phyloP scores from a whole-genome alignment of 225 moss, liverwort and hornwort genomes.

The Thuidium tamariscinum region DNA sequence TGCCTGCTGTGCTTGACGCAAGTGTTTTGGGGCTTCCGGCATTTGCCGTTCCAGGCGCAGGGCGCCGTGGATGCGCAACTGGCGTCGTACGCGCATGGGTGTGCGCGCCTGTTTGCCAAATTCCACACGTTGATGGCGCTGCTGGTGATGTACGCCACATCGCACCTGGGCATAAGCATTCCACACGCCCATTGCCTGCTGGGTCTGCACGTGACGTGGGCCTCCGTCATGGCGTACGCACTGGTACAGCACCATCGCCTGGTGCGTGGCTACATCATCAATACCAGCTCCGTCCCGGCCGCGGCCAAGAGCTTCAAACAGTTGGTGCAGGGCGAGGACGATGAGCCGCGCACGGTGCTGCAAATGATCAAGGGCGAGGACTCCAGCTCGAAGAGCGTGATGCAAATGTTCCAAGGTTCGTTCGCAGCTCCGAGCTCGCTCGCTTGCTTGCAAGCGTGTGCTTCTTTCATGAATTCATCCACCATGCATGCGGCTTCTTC shows the following conservation, averaged over 20 bases:
- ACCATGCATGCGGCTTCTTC: neutral
- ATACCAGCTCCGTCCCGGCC: conserved; percentile 10
- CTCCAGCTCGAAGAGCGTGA: conserved; percentile 12
- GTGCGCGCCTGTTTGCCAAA: conserved; percentile 12
- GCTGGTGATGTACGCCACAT: neutral
- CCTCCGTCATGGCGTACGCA: conserved; percentile 9
- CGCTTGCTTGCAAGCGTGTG: neutral
- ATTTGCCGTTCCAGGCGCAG: conserved; percentile 7
- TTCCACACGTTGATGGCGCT: conserved; percentile 12
- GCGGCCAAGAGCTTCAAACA: conserved; percentile 11
- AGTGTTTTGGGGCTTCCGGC: conserved; percentile 22
- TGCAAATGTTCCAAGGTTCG: conserved; percentile 14
- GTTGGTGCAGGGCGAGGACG: conserved; percentile 8
- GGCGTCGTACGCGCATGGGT: neutral
- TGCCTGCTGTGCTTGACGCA: conserved; percentile 15
- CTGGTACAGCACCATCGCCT: conserved; percentile 9
- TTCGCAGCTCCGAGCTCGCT: neutral
- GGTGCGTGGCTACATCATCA: conserved; percentile 10
- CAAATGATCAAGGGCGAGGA: conserved; percentile 19
- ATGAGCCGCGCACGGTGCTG: neutral
- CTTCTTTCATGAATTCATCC: neutral
- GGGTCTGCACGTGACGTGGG: conserved; percentile 22
- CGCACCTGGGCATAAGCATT: neutral
- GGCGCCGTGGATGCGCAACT: neutral
- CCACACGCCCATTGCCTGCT: neutral